Conservation (phyloP, 2,329 filamentous ascomycete genomes). For the Cladosporium velox region DNA sequence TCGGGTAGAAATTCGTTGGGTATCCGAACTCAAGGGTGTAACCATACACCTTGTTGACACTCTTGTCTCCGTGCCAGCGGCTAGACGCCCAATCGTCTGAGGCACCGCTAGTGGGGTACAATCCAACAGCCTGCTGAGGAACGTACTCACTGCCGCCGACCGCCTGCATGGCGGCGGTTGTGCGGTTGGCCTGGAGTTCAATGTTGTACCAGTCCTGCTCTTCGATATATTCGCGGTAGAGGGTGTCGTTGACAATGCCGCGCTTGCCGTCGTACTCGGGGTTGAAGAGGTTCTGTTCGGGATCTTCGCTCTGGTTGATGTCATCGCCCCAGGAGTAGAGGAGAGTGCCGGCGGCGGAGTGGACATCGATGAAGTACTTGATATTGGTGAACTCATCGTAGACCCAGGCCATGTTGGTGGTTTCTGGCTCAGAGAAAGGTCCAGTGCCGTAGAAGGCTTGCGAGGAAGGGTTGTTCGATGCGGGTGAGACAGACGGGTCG, state of each 20-base stretch:
- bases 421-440: conserved; percentile 59
- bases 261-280: conserved; percentile 54
- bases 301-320: conserved; percentile 50
- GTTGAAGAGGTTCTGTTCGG: conserved; percentile 57
- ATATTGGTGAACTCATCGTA: conserved; percentile 54
- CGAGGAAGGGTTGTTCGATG: conserved; percentile 47
- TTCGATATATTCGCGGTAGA: conserved; percentile 49
- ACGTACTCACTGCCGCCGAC: conserved; percentile 41
- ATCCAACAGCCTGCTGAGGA: conserved; percentile 38
- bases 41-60: conserved; percentile 44
- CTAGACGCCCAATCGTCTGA: conserved; percentile 44
- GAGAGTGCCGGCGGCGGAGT: conserved; percentile 56
- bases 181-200: conserved; percentile 38
- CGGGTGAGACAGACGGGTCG: conserved; percentile 40
- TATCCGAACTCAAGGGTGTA: conserved; percentile 45
- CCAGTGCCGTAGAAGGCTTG: conserved; percentile 55
- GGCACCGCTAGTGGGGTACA: conserved; percentile 43
- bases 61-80: conserved; percentile 39
- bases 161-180: conserved; percentile 40
- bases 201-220: conserved; percentile 39
- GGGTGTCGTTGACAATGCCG: conserved; percentile 55
- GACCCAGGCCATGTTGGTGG: conserved; percentile 56
- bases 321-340: conserved; percentile 62
- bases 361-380: conserved; percentile 61
- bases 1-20: conserved; percentile 46